Base-by-base conservation (phyloP, 768 basidiomycete species). In the Lactifluus hygrophoroides region DNA sequence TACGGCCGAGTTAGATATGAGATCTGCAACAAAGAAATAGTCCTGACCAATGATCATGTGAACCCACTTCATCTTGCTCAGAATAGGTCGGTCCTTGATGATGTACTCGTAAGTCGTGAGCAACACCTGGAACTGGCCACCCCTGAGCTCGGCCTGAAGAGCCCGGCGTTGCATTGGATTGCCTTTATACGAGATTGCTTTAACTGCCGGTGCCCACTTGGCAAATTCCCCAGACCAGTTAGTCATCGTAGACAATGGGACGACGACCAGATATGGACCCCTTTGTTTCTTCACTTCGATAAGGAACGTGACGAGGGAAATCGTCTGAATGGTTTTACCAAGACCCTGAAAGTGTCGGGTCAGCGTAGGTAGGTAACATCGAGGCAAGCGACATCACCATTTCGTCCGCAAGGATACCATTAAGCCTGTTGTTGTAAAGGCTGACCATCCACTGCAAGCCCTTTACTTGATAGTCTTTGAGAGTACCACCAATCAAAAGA, bases 401-500 rank as follows among this genome's bases (percentile, higher is more conserved):
- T 74, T 93, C 90, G 66, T 97, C 94, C 60, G 94, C 94, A 44
- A 96, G 72, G 64, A 97, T 96, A 58, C 94, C 94, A 66, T 96
- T 94, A 60, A 96, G 79, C 67, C 86, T 84, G 77, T 96, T 97
- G 72, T 97, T 96, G 72, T 94, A 96, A 74, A 96, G 77, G 72
- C 88, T 91, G 66, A 97, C 94, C 94, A 96, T 95, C 93, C 94
- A 97, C 72, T 95, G 94, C 66, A 97, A 71, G 57, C 94, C 94
- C 75, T 94, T 94, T 66, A 96, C 58, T 72, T 96, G 94, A 69
- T 96, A 95, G 47, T 94, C 93, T 72, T 96, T 97, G 66, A 97
- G 77, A 1, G 85, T 91, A 46, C 94, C 94, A 60, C 93, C 94
- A 32, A 88, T 69, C 17, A 96, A 81, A 27, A 96, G 76, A 38